A percentile compares a stretch with the other conserved stretches of the same genome.
phyloP scores from a whole-genome alignment of 306 rosid species.

The Adenanthera pavonina region DNA sequence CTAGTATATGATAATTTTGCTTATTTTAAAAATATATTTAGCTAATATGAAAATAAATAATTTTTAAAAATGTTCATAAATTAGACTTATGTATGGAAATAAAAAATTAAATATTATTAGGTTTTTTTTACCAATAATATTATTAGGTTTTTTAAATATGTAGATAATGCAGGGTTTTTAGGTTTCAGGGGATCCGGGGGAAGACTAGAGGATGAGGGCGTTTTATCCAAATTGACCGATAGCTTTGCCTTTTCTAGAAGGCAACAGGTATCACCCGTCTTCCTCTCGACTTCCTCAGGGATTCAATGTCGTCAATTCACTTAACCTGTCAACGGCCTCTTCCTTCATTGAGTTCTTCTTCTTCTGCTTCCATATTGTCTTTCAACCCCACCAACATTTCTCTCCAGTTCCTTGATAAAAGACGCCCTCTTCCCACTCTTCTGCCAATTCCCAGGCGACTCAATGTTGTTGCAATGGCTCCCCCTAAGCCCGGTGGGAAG shows the following conservation, averaged over 20 bases:
- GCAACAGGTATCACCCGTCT: background rate
- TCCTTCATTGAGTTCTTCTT: conserved; percentile 39
- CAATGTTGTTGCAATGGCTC: conserved; percentile 85
- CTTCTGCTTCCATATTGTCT: conserved; percentile 62
- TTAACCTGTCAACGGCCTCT: conserved; percentile 32
- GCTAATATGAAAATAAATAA: too few relatives aligned
- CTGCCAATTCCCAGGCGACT: conserved; percentile 55
- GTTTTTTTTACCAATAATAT: too few relatives aligned
- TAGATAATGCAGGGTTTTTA: background rate
- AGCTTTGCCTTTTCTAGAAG: too few relatives aligned
- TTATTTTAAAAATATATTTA: too few relatives aligned
- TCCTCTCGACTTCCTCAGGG: background rate
- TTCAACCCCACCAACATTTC: conserved; percentile 40
- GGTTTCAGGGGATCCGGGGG: background rate
- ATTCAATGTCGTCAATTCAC: conserved; percentile 68
- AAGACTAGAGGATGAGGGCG: background rate
- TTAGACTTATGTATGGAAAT: too few relatives aligned
- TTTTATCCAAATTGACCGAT: background rate
- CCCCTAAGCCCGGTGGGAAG: conserved; percentile 92
- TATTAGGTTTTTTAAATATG: too few relatives aligned
- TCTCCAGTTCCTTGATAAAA: conserved; percentile 26
- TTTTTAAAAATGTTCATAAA: too few relatives aligned
- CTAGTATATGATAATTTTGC: too few relatives aligned
- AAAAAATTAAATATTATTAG: too few relatives aligned
- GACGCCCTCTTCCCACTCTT: conserved; percentile 27